phyloP scores from a whole-genome alignment of 805 yeast species.

The Lipomyces spencermartinsiae region DNA sequence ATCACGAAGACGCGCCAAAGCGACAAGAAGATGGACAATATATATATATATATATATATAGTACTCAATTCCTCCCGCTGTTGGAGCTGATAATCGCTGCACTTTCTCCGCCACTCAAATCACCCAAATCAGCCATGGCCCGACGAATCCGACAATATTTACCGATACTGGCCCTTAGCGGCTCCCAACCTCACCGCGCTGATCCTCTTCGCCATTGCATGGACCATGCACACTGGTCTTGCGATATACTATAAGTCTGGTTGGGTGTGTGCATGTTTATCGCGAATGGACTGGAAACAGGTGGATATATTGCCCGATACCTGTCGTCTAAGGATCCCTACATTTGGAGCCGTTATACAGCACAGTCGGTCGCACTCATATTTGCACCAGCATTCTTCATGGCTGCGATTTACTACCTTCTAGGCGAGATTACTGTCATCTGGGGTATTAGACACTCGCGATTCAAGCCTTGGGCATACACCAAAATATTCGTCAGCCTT shows the following conservation, averaged over 20 bases:
- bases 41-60: too few species aligned
- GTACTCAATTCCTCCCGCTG: too few species aligned
- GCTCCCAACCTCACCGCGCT: conserved; percentile 67
- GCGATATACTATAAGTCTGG: conserved; percentile 64
- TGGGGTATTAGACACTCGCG: conserved; percentile 59
- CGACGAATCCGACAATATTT: conserved; percentile 9
- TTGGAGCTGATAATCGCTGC: too few species aligned
- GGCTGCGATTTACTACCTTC: conserved; percentile 79
- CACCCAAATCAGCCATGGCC: not conserved
- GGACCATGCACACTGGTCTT: conserved; percentile 51
- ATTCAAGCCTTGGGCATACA: conserved; percentile 63
- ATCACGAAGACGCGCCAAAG: too few species aligned
- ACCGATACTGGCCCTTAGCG: conserved; percentile 52
- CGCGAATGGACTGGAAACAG: conserved; percentile 60
- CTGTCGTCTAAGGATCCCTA: conserved; percentile 49
- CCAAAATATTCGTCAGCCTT: conserved; percentile 67
- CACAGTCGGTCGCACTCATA: conserved; percentile 73
- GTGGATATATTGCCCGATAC: conserved; percentile 71
- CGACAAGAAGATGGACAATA: too few species aligned
- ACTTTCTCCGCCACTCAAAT: not conserved
- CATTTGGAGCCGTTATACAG: conserved; percentile 54
- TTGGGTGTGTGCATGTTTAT: conserved; percentile 63
- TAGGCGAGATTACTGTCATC: conserved; percentile 70
- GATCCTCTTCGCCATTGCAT: conserved; percentile 58
- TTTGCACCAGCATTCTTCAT: conserved; percentile 83